These are phyloP conservation scores for Salix purpurea DNA, from an alignment of 345 rosid species.

Conservation along the genomic window DNA sequence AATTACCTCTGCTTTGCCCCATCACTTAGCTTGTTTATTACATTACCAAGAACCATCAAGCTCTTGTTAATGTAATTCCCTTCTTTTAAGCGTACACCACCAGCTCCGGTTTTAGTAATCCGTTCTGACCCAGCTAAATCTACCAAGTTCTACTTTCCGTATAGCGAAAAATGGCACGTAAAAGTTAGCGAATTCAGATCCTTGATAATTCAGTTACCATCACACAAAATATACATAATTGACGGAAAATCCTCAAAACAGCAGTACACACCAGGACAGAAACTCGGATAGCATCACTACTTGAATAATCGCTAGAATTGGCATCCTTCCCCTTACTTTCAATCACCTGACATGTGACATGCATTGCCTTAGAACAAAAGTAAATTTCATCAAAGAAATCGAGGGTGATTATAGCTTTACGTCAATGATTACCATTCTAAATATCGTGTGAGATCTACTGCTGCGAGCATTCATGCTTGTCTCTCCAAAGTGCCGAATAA, in stretches of 20 bases:
- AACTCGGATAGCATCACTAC: conserved; percentile 72
- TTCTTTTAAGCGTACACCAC: conserved; percentile 84
- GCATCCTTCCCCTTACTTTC: conserved; percentile 74
- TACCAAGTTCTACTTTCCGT: conserved; percentile 66
- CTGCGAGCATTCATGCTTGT: conserved; percentile 94
- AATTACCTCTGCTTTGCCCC: conserved; percentile 70
- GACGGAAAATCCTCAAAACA: not conserved
- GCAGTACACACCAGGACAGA: conserved; percentile 67
- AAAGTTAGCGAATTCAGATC: conserved; percentile 1
- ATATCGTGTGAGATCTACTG: conserved; percentile 96
- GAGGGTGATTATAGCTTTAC: not conserved
- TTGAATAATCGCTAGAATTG: conserved; percentile 27
- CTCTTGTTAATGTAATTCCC: conserved; percentile 95
- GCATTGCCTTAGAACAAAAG: not conserved
- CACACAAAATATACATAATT: not conserved
- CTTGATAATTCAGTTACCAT: not conserved
- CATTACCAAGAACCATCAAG: conserved; percentile 93
- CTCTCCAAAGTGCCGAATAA: conserved; percentile 88
- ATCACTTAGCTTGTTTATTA: conserved; percentile 86
- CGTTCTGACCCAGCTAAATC: conserved; percentile 95
- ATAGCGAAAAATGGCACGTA: conserved; percentile 3
- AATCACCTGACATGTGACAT: conserved; percentile 53
- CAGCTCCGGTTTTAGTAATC: conserved; percentile 93
- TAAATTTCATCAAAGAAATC: not conserved
- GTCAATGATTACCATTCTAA: conserved; percentile 67